Base-by-base conservation (phyloP, 208 protist genomes). In the Vickermania ingenoplastis region DNA sequence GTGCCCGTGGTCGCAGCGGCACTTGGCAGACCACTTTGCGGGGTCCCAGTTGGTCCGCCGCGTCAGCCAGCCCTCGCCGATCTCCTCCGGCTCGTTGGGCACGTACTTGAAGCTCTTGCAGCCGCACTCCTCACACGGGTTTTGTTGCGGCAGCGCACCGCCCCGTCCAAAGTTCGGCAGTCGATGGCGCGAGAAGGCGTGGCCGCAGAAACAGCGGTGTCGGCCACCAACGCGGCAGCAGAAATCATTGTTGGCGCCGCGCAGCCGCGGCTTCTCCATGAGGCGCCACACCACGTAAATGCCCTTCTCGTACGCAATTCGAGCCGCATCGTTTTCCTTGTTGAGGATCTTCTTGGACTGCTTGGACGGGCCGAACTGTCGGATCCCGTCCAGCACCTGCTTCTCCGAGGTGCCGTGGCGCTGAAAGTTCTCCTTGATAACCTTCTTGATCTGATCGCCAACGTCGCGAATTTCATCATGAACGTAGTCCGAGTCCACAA, bases 41-140 rank as follows among this genome's bases (percentile, higher is more conserved):
- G 69, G 61, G 59, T 94, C 69, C 62, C 82, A 94, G 56, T 83
- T 72, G 0, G 55, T 61, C 7, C 88, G 70, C 7, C 80, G 79
- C 17, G 78, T 73, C 30, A 96, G 74, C 84, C 86, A 94, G 0
- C 64, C 71, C 36, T 93, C 84, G 3, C 90, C 87, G 41, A 94
- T 92, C 59, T 94, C 88, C 53, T 91, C 85, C 17, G 90, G 90
- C 11, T 71, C 71, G 59, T 86, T 92, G 13, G 90, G 90, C 3
- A 94, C 59, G 66, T 90, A 96, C 48, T 71, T 66, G 45, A 84
- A 96, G 24, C 63, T n/a, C 2, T 29, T 25, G 67, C 87, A 96
- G 23, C 65, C 58, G 0, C 48, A 60, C 53, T 71, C 68, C 62
- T 75, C 64, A 31, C 82, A 89, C 7, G 61, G 65, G 51, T 54